These are phyloP conservation scores for Geotrichum ghanense DNA, from an alignment of 805 yeast genomes.

Conservation along the genomic window DNA sequence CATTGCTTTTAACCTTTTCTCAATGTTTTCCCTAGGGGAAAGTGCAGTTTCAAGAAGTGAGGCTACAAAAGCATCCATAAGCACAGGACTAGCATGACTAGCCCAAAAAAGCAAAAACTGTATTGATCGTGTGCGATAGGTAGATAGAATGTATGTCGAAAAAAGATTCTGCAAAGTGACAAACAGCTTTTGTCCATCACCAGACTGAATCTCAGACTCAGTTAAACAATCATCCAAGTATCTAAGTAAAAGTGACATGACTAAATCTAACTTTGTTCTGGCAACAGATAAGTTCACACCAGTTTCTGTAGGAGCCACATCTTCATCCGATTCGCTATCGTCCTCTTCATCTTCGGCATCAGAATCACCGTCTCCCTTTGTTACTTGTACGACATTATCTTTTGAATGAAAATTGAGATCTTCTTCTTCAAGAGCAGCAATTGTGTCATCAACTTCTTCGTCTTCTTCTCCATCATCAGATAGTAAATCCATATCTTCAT, in stretches of 20 bases:
- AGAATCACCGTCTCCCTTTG: constrained; percentile 24
- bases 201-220: constrained; percentile 40
- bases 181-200: constrained; percentile 57
- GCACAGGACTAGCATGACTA: constrained; percentile 70
- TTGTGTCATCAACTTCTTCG: constrained; percentile 10
- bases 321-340: constrained; percentile 25
- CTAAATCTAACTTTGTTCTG: constrained; percentile 59
- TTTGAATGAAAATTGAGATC: constrained; percentile 25
- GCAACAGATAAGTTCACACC: constrained; percentile 27
- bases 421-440: constrained; percentile 14
- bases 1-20: constrained; percentile 75
- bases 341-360: constrained; percentile 25
- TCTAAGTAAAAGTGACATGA: constrained; percentile 47
- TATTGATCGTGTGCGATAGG: constrained; percentile 80
- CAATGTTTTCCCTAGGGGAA: constrained; percentile 52
- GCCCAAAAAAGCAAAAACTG: constrained; percentile 76
- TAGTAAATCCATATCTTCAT: constrained; percentile 56
- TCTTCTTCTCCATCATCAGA: constrained; percentile 30
- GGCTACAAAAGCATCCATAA: constrained; percentile 77
- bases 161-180: constrained; percentile 67
- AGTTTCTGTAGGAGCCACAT: constrained; percentile 18
- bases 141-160: constrained; percentile 74
- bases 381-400: constrained; percentile 25
- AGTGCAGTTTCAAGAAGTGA: constrained; percentile 75
- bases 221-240: constrained; percentile 40